These are phyloP conservation scores for Aurifilum marmelostoma DNA, from an alignment of 2,329 filamentous ascomycete species.

Conservation along the genomic window DNA sequence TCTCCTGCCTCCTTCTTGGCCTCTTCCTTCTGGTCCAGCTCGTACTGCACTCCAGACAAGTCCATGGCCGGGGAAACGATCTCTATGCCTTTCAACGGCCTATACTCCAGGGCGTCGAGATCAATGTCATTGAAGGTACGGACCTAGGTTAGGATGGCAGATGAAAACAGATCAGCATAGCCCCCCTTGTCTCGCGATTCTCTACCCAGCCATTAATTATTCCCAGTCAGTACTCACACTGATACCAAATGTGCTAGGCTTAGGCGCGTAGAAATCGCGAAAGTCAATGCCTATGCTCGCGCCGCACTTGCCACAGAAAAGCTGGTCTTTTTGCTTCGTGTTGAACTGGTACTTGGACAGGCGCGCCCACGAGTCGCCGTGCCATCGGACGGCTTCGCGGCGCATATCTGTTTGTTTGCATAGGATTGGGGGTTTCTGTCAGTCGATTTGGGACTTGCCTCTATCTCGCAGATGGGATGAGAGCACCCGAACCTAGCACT, in stretches of 20 bases:
- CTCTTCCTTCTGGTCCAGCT: conserved; percentile 30
- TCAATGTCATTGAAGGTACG: conserved; percentile 48
- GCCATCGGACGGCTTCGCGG: conserved; percentile 46
- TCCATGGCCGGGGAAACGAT: conserved; percentile 41
- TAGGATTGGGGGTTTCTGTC: background rate
- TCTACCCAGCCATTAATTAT: background rate
- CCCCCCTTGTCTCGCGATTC: background rate
- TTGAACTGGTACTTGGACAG: conserved; percentile 49
- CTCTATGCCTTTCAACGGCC: conserved; percentile 43
- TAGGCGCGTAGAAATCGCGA: conserved; percentile 32
- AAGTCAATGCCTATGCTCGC: conserved; percentile 53
- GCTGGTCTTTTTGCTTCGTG: conserved; percentile 50
- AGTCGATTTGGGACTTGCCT: background rate
- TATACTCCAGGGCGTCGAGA: conserved; percentile 42
- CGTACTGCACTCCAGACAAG: conserved; percentile 41
- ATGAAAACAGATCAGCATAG: background rate
- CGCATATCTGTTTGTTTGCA: conserved; percentile 40
- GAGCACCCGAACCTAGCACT: no score
- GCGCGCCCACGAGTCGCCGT: conserved; percentile 43
- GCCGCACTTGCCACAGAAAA: conserved; percentile 54
- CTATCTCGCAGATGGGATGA: background rate
- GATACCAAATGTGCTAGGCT: conserved; percentile 44
- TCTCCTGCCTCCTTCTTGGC: background rate
- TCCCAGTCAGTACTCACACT: conserved; percentile 41
- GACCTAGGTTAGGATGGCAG: conserved; percentile 35